phyloP scores from a whole-genome alignment of 2,329 filamentous ascomycete species.

The Cercospora citrullina region DNA sequence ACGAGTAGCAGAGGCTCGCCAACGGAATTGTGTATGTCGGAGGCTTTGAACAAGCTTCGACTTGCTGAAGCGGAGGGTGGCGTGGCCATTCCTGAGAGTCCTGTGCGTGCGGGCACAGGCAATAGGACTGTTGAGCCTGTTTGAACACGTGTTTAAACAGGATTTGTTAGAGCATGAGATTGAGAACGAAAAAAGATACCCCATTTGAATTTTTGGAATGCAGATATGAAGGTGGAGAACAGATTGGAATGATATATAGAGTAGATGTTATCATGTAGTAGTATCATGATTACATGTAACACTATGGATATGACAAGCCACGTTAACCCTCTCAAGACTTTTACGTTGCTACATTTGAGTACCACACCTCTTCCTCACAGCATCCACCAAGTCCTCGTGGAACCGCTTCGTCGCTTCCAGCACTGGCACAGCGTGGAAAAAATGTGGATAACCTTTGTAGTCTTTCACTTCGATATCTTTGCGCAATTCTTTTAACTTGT shows the following conservation, averaged over 20 bases:
- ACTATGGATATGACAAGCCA: background rate
- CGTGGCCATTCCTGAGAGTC: constrained; percentile 24
- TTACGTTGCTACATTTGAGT: background rate
- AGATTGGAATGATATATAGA: background rate
- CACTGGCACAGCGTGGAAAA: background rate
- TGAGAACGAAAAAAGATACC: background rate
- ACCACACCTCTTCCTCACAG: background rate
- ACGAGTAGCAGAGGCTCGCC: constrained; percentile 11
- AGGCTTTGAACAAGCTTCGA: constrained; percentile 27
- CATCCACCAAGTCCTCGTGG: background rate
- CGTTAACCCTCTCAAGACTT: background rate
- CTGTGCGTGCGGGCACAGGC: constrained; percentile 16
- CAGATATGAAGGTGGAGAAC: background rate
- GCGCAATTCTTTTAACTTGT: background rate
- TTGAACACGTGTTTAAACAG: background rate
- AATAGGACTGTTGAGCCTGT: constrained; percentile 26
- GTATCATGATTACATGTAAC: background rate
- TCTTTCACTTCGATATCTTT: background rate
- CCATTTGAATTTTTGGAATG: background rate
- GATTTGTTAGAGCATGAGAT: background rate
- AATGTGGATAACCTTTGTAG: background rate
- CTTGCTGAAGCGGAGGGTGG: constrained; percentile 25
- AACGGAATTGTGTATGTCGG: constrained; percentile 22
- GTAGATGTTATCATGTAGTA: background rate
- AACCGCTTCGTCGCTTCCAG: background rate